These are phyloP conservation scores for Globisporangium abappressorium DNA, from an alignment of 352 stramenopile species.

Conservation along the genomic window DNA sequence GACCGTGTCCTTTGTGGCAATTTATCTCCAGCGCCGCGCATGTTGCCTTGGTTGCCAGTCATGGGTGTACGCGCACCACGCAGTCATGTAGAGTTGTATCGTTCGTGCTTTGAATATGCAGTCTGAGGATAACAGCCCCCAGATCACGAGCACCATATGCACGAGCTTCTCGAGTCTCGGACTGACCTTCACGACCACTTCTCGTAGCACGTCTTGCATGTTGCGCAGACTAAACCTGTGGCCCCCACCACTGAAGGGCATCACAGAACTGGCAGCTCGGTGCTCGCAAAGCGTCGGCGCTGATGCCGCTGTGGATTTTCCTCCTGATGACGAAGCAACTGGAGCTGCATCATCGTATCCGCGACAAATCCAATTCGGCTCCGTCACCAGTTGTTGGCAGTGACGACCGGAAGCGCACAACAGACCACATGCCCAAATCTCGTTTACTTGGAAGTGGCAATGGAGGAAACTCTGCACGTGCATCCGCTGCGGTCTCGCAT, in stretches of 20 bases:
- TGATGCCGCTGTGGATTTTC: too few species aligned
- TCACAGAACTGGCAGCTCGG: neutral
- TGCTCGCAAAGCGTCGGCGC: too few species aligned
- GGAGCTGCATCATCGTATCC: too few species aligned
- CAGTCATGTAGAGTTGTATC: neutral
- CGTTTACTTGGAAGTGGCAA: too few species aligned
- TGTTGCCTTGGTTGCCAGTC: neutral
- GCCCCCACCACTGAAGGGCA: neutral
- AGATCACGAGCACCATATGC: neutral
- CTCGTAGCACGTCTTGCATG: neutral
- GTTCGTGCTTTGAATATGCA: neutral
- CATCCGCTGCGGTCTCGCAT: too few species aligned
- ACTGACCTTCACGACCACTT: neutral
- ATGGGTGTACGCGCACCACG: neutral
- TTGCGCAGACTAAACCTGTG: neutral
- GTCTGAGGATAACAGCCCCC: conserved; percentile 2
- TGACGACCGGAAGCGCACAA: too few species aligned
- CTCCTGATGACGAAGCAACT: too few species aligned
- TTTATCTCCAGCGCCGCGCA: neutral
- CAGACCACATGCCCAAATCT: too few species aligned
- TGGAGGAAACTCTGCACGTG: too few species aligned
- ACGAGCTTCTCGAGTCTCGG: neutral
- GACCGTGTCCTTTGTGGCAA: neutral
- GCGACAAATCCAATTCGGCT: too few species aligned
- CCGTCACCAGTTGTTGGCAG: too few species aligned